Evolutionary conservation across 169 alveolate genomes (phyloP).

Genomic region (Blepharisma undulans): DNA sequence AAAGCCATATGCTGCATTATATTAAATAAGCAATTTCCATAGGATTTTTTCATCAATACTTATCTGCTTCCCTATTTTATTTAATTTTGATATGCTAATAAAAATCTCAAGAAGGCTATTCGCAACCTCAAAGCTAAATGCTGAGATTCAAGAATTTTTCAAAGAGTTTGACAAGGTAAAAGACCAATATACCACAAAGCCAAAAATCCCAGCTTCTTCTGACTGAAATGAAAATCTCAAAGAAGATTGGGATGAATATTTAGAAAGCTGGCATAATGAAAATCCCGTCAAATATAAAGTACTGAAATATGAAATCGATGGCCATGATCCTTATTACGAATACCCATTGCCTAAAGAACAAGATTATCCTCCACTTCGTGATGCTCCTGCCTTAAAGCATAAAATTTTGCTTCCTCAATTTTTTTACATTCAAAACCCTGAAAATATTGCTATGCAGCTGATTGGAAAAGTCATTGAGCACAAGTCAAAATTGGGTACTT

Average conservation of each 20-base stretch:
- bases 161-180: neutral
- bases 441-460: neutral
- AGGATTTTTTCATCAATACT: neutral
- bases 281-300: neutral
- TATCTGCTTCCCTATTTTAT: neutral
- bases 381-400: neutral
- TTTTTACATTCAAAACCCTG: neutral
- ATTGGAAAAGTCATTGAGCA: neutral
- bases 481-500: neutral
- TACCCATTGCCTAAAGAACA: neutral
- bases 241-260: neutral
- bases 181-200: neutral
- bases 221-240: neutral
- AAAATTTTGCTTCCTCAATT: neutral
- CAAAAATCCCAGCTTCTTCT: neutral
- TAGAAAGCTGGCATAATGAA: neutral
- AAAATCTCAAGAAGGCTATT: neutral
- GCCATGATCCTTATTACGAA: neutral
- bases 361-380: neutral
- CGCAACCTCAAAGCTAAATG: neutral
- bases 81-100: neutral
- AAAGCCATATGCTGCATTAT: neutral
- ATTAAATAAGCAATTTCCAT: neutral
- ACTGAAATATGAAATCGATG: neutral
- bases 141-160: neutral